These are phyloP conservation scores for Citrus maxima DNA, from an alignment of 345 rosid species.

Conservation along the genomic window DNA sequence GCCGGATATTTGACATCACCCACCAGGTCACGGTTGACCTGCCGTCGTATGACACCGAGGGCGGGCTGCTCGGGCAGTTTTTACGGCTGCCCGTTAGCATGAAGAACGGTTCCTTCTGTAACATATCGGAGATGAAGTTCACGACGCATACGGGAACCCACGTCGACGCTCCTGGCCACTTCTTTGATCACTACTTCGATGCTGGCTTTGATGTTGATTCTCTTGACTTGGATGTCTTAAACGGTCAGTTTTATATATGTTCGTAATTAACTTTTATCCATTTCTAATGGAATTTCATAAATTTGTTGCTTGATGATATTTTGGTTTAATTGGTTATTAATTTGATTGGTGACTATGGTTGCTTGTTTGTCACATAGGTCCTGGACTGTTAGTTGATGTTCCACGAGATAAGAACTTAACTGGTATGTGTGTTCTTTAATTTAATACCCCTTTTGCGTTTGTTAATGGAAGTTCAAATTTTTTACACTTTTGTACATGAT, in stretches of 20 bases:
- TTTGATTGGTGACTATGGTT: background rate
- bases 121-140: constrained; percentile 32
- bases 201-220: constrained; percentile 48
- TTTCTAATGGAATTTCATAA: background rate
- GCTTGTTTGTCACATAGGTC: background rate
- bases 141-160: constrained; percentile 51
- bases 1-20: constrained; percentile 3
- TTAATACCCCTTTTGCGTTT: background rate
- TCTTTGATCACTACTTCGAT: constrained; percentile 40
- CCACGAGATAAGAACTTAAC: constrained; percentile 60
- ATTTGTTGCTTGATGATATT: background rate
- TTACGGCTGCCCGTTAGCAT: constrained; percentile 17
- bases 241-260: constrained; percentile 5
- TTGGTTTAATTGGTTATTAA: background rate
- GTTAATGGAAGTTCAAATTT: background rate
- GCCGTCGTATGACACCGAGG: constrained; percentile 5
- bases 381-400: constrained; percentile 54
- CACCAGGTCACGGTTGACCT: background rate
- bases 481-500: too few species aligned
- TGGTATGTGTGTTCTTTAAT: constrained; percentile 27
- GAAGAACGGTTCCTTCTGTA: constrained; percentile 39
- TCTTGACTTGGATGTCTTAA: constrained; percentile 40
- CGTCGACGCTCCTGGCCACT: constrained; percentile 51
- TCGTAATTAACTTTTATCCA: background rate
- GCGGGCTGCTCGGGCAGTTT: background rate